These are phyloP conservation scores for Paralagenidium karlingii DNA, from an alignment of 352 stramenopile species.

Conservation along the genomic window DNA sequence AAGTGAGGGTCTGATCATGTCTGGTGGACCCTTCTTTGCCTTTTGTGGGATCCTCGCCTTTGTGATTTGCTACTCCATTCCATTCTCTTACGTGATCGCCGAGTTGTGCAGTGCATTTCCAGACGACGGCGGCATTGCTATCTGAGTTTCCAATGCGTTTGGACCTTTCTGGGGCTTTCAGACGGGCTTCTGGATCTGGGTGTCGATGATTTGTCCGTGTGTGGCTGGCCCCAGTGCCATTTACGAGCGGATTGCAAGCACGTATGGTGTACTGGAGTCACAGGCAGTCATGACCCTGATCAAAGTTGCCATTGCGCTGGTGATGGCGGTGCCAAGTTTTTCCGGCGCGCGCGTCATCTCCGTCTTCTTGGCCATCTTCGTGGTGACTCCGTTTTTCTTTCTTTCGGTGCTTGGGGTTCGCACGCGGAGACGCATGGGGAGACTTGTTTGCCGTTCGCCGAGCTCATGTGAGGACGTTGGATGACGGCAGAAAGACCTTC, in stretches of 20 bases:
- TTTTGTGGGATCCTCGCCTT: conserved; percentile 77
- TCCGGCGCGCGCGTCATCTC: conserved; percentile 18
- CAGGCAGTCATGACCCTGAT: conserved; percentile 3
- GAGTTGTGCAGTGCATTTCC: conserved; percentile 85
- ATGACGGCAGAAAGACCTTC: too few relatives aligned
- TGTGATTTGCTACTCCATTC: conserved; percentile 76
- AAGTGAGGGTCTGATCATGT: conserved; percentile 38
- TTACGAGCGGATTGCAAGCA: too few relatives aligned
- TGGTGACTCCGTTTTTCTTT: too few relatives aligned
- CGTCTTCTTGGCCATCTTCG: too few relatives aligned
- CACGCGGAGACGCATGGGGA: too few relatives aligned
- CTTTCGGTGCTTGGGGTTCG: too few relatives aligned
- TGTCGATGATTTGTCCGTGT: conserved; percentile 60
- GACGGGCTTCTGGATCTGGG: conserved; percentile 59
- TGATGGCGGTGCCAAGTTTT: conserved; percentile 19
- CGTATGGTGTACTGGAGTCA: conserved; percentile 12
- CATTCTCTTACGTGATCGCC: conserved; percentile 84
- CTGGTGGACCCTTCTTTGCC: conserved; percentile 38
- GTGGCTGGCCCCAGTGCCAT: conserved; percentile 20
- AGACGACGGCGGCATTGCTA: conserved; percentile 64
- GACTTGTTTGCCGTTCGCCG: too few relatives aligned
- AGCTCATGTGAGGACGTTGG: too few relatives aligned
- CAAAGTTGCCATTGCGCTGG: conserved; percentile 16
- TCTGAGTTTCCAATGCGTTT: conserved; percentile 86
- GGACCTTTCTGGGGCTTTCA: conserved; percentile 71